Evolutionary conservation across 2,329 filamentous ascomycete genomes (phyloP).

Genomic region (Fusarium verrucosum): DNA sequence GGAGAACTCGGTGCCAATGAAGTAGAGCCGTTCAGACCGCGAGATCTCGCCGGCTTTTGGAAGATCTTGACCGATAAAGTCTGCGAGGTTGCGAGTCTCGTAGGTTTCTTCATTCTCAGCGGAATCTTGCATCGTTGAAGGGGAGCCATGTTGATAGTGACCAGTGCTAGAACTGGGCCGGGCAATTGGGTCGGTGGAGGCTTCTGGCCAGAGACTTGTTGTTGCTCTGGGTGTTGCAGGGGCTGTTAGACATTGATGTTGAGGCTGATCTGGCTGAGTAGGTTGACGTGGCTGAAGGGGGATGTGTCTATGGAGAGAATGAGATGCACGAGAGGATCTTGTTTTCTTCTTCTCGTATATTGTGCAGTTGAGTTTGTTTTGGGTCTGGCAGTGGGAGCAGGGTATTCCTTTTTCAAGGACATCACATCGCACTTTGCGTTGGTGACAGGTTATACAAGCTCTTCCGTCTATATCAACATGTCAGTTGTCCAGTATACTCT

Average conservation of each 20-base stretch:
- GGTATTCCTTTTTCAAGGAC: conserved; percentile 57
- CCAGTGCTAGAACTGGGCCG: conserved; percentile 26
- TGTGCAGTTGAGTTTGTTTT: conserved; percentile 54
- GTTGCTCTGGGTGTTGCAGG: conserved; percentile 33
- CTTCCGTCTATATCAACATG: conserved; percentile 43
- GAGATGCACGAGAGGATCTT: conserved; percentile 47
- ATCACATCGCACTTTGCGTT: conserved; percentile 62
- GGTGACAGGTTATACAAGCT: conserved; percentile 60
- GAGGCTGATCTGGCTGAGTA: conserved; percentile 16
- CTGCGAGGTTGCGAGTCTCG: conserved; percentile 55
- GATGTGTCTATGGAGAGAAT: conserved; percentile 46
- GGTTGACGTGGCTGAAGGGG: conserved; percentile 58
- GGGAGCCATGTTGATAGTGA: conserved; percentile 14
- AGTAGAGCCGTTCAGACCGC: conserved; percentile 59
- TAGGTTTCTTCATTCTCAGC: conserved; percentile 51
- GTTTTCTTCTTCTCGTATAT: conserved; percentile 60
- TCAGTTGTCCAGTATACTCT: not conserved
- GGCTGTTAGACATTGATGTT: conserved; percentile 46
- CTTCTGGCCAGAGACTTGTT: conserved; percentile 23
- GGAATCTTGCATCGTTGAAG: conserved; percentile 23
- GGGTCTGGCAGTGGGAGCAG: conserved; percentile 58
- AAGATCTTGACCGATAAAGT: conserved; percentile 60
- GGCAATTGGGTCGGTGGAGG: not conserved
- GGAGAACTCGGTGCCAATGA: conserved; percentile 64
- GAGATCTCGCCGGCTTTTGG: conserved; percentile 57